phyloP scores from a whole-genome alignment of 345 rosid genomes.

The Luvunga scandens region DNA sequence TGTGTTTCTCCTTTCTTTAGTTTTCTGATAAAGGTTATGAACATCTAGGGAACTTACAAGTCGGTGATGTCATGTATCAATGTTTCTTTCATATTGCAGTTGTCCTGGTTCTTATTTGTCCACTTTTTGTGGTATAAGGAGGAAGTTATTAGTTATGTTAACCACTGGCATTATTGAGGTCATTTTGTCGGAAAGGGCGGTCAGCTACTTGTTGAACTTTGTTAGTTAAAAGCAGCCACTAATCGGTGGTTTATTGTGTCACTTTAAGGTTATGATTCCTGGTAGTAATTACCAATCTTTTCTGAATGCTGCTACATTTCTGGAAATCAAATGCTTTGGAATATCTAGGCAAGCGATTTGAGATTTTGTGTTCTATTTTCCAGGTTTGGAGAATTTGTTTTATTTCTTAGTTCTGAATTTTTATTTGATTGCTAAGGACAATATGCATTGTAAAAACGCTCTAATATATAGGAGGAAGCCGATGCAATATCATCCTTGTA shows the following conservation, averaged over 20 bases:
- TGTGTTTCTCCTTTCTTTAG: constrained; percentile 6
- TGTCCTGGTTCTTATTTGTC: constrained; percentile 15
- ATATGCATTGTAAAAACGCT: too few relatives aligned
- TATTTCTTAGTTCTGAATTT: too few relatives aligned
- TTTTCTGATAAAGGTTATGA: constrained; percentile 18
- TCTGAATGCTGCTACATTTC: not conserved
- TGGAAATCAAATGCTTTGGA: not conserved
- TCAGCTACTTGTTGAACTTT: constrained; percentile 4
- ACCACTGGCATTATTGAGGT: constrained; percentile 14
- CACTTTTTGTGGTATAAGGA: constrained; percentile 8
- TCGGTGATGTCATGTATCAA: constrained; percentile 15
- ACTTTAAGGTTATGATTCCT: not conserved
- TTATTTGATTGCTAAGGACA: too few relatives aligned
- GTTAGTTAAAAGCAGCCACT: constrained; percentile 33
- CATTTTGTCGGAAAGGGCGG: not conserved
- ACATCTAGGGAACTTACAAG: constrained; percentile 13
- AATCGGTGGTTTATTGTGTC: constrained; percentile 35
- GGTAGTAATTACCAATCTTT: not conserved
- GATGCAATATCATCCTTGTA: too few relatives aligned
- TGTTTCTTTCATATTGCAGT: constrained; percentile 9
- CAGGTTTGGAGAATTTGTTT: not conserved
- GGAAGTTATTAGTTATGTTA: not conserved
- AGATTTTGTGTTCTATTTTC: not conserved
- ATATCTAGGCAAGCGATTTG: not conserved
- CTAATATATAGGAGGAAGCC: too few relatives aligned